phyloP scores from a whole-genome alignment of 2,329 filamentous ascomycete genomes.

The Fusarium anthophilum region DNA sequence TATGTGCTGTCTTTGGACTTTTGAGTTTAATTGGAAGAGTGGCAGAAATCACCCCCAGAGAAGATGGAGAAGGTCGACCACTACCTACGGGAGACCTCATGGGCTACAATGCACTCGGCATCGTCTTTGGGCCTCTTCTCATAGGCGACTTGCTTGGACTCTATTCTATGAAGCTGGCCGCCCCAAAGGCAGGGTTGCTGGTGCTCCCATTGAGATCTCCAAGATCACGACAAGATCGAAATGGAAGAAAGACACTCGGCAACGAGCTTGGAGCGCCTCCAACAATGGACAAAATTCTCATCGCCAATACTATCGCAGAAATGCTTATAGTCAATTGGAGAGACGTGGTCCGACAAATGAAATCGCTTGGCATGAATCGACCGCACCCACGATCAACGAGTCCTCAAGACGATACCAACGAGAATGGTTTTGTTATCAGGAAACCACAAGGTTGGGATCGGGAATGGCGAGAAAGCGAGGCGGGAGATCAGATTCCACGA shows the following conservation, averaged over 20 bases:
- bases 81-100: constrained; percentile 68
- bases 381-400: constrained; percentile 29
- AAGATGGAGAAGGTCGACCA: constrained; percentile 61
- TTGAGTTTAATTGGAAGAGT: constrained; percentile 68
- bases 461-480: constrained; percentile 34
- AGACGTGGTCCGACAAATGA: constrained; percentile 70
- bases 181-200: constrained; percentile 53
- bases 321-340: constrained; percentile 75
- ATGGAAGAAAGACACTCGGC: constrained; percentile 30
- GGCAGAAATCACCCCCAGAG: constrained; percentile 62
- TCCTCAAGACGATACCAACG: constrained; percentile 36
- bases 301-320: constrained; percentile 68
- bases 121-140: constrained; percentile 72
- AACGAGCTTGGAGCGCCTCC: constrained; percentile 32
- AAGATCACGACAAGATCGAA: constrained; percentile 46
- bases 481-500: constrained; percentile 9
- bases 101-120: constrained; percentile 70
- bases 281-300: constrained; percentile 63
- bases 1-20: constrained; percentile 74
- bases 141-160: constrained; percentile 65
- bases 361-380: constrained; percentile 51
- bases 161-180: constrained; percentile 59
- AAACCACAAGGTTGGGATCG: constrained; percentile 49
- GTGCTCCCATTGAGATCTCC: constrained; percentile 56
- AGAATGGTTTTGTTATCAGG: constrained; percentile 52